Conservation (phyloP, 139 green algal genomes). For the Tetradesmus lagerheimii region DNA sequence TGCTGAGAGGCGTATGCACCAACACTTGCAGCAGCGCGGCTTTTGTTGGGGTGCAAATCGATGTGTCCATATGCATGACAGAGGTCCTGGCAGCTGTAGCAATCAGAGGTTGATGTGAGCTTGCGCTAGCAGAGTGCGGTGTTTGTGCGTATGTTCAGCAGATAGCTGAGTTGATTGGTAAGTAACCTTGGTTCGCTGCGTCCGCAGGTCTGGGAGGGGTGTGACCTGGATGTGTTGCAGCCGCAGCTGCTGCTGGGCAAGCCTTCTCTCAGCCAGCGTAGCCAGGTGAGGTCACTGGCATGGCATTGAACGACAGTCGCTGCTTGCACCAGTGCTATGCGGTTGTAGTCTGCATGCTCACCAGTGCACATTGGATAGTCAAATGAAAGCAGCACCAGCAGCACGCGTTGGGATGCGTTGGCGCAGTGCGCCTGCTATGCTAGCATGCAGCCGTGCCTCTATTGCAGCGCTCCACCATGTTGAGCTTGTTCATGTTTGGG, state of each 20-base stretch:
- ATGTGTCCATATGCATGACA: background rate
- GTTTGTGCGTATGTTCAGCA: no score
- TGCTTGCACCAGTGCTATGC: no score
- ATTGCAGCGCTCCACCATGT: no score
- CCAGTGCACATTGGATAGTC: no score
- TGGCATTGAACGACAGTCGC: background rate
- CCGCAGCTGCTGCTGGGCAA: slow-evolving; percentile 38
- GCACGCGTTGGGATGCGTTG: no score
- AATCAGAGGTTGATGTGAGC: background rate
- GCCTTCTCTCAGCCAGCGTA: slow-evolving; percentile 8
- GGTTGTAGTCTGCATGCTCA: no score
- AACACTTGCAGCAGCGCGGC: background rate
- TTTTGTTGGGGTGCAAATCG: background rate
- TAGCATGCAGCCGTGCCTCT: no score
- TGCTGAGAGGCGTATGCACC: background rate
- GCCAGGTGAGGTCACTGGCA: slow-evolving; percentile 17
- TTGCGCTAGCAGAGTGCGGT: background rate
- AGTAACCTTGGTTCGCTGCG: no score
- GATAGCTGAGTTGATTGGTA: no score
- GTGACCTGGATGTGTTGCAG: slow-evolving; percentile 49
- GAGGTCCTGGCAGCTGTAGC: background rate
- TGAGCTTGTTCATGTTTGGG: no score
- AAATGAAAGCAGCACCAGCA: no score
- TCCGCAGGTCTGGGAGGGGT: slow-evolving; percentile 27
- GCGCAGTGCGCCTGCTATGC: no score